Evolutionary conservation across 257 asterid genomes (phyloP), one percentile per base, ranked within the genome.

Genomic region (Petrea volubilis): DNA sequence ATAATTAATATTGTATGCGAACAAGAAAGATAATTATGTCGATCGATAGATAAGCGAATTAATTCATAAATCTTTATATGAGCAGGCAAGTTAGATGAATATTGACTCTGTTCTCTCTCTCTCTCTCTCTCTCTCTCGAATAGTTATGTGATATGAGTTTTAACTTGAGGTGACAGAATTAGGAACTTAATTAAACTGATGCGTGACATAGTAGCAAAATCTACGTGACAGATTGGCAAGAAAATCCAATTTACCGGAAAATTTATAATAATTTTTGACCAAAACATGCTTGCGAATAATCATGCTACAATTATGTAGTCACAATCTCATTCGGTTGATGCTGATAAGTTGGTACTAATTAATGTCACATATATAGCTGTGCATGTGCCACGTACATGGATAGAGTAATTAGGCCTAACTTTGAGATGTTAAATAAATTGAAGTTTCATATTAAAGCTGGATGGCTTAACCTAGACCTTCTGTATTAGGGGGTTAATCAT

Each of bases 381-480:
- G 73, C 36, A 24, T 67, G 73, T 67, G 62, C 62, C 2, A 51
- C 28, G 9, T 7, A 24, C 23, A 17, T 47, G 24, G 21, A 52
- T 21, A 67, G 2, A 67, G 27, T 36, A 67, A 67, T 67, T 67
- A 21, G 63, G 55, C 53, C 64, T 52, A 57, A 28, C 41, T 28
- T 57, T 27, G 36, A 10, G 11, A 23, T 13, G 23, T 27, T 28
- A 57, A 57, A 57, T 69, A 41, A 56, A 41, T 11, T 41, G 57
- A 56, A 69, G 4, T 69, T 69, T 68, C 74, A 68, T 55, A 9
- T 52, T 66, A 50, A 49, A 47, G 21, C 28, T 41, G 47, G 36
- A 52, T 51, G 72, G 73, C 18, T 52, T 67, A 53, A 52, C 17
- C 53, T 52, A 36, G 40, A 24, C 28, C 64, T 56, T 18, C 29